Evolutionary conservation across 306 rosid species (phyloP), one percentile per base, ranked within the genome.

Genomic region (Begonia loranthoides): DNA sequence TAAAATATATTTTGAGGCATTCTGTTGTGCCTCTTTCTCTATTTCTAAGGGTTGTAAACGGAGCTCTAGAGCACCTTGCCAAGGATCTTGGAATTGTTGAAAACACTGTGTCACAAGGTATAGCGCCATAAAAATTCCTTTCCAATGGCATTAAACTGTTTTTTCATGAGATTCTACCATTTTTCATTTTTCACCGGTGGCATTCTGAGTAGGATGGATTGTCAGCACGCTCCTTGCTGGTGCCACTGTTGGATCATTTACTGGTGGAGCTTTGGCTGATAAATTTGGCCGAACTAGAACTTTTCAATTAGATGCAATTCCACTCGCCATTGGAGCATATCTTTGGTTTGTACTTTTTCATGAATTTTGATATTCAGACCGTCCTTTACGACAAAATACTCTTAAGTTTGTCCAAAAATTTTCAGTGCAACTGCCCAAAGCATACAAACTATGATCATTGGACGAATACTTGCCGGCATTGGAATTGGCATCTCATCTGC

Each of bases 401-500:
- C 60, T 36, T 15, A 49, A 48, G 9, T 16, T 49, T 50, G 54
- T 43, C 15, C 48, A 13, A 11, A 61, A 47, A 46, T 41, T 70
- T 69, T 51, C 76, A 83, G 96, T 79, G 87, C 92, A 38, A 87
- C 96, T n/a, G 83, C 96, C 33, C 84, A 76, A 78, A 87, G 80
- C 70, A 87, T 87, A 59, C 92, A 80, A 58, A 67, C 82, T 36
- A 87, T 87, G 94, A 87, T 87, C 66, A 63, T 83, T 46, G 96
- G 96, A 12, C 96, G 96, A 15, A 65, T 87, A 58, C 90, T 87
- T 73, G 80, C 94, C 55, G 95, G 97, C 36, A 73, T 89, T 51
- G 97, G 97, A 39, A 89, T 89, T 19, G 97, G 97, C 33, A 80
- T 89, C 61, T 69, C 95, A 47, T 89, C 97, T 34, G 84, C 97